Conservation (phyloP, 2,329 filamentous ascomycete species). For the Talaromyces marneffei region DNA sequence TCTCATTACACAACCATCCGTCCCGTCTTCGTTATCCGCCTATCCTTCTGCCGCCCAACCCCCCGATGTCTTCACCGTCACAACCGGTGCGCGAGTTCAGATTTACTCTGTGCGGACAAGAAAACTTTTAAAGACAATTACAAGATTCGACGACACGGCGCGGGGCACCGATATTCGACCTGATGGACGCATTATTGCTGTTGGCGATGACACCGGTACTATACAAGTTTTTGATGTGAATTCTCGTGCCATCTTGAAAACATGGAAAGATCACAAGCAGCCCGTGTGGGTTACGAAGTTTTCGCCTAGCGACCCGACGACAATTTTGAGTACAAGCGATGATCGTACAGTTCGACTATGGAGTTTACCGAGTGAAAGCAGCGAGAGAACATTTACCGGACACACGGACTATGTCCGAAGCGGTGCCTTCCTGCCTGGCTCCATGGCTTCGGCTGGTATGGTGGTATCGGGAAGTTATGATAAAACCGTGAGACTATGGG, state of each 20-base stretch:
- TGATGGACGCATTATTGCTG: constrained; percentile 83
- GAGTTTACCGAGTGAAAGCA: constrained; percentile 78
- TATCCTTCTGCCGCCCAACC: constrained; percentile 43
- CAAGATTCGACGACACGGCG: constrained; percentile 85
- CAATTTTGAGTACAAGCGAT: constrained; percentile 82
- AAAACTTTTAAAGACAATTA: constrained; percentile 89
- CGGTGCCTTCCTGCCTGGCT: constrained; percentile 74
- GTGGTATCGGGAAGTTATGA: constrained; percentile 91
- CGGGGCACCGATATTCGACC: constrained; percentile 81
- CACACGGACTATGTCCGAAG: constrained; percentile 90
- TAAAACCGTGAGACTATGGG: constrained; percentile 88
- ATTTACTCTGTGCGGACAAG: constrained; percentile 88
- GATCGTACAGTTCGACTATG: constrained; percentile 89
- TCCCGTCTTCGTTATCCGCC: constrained; percentile 39
- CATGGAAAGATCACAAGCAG: constrained; percentile 91
- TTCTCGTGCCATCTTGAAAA: constrained; percentile 86
- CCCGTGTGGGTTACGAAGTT: constrained; percentile 89
- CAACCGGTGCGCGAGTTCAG: constrained; percentile 88
- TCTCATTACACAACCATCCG: constrained; percentile 69
- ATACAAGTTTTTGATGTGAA: constrained; percentile 93
- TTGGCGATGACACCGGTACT: constrained; percentile 83
- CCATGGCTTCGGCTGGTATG: constrained; percentile 58
- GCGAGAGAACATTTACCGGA: constrained; percentile 71
- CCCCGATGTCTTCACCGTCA: constrained; percentile 71
- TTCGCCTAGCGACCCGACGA: constrained; percentile 81